Conservation (phyloP, 2,329 filamentous ascomycete genomes). For the Paraconiothyrium brasiliense region DNA sequence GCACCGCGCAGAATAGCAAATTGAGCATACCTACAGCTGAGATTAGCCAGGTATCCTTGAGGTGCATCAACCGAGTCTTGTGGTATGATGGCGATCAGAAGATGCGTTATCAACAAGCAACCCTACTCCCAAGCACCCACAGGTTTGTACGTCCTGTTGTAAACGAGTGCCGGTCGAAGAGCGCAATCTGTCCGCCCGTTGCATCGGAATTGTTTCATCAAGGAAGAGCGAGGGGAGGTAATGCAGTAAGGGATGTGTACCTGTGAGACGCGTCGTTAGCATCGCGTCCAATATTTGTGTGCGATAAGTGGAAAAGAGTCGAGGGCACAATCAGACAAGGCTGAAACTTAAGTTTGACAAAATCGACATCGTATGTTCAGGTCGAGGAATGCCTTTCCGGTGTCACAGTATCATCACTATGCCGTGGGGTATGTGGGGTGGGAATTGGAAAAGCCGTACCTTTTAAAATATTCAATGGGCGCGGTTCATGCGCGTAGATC, state of each 20-base stretch:
- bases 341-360: conserved; percentile 72
- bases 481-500: not conserved
- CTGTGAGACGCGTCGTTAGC: conserved; percentile 43
- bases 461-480: conserved; percentile 36
- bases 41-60: conserved; percentile 21
- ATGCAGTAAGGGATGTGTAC: conserved; percentile 39
- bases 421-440: conserved; percentile 33
- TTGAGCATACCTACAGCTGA: conserved; percentile 36
- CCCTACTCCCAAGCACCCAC: conserved; percentile 62
- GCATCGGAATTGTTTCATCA: conserved; percentile 72
- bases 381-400: conserved; percentile 74
- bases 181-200: conserved; percentile 74
- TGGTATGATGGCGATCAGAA: conserved; percentile 60
- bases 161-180: conserved; percentile 59
- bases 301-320: conserved; percentile 21
- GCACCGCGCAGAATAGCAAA: conserved; percentile 46
- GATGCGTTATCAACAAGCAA: conserved; percentile 76
- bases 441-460: conserved; percentile 48
- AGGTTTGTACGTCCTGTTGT: conserved; percentile 71
- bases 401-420: conserved; percentile 71
- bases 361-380: conserved; percentile 72
- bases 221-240: conserved; percentile 35
- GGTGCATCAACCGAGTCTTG: conserved; percentile 16
- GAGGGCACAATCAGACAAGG: conserved; percentile 68
- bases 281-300: conserved; percentile 22